Conservation (phyloP, 2,329 filamentous ascomycete genomes). For the Fusarium siculi region DNA sequence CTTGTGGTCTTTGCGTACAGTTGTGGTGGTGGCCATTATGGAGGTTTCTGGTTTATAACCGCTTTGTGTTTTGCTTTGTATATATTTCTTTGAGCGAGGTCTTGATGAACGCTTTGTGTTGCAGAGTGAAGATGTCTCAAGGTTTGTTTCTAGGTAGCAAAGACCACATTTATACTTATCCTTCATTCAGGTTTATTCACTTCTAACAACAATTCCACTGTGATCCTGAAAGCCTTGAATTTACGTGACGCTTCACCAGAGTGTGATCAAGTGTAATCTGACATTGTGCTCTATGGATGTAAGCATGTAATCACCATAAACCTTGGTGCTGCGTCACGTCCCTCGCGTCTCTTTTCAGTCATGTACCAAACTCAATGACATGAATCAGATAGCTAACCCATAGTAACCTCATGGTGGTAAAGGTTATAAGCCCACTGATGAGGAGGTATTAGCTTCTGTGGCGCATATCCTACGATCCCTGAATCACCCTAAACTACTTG, state of each 20-base stretch:
- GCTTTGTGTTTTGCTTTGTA: accelerated
- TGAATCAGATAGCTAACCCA: neutral
- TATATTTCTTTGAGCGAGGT: accelerated
- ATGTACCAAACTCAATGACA: accelerated
- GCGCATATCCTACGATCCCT: neutral
- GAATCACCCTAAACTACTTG: neutral
- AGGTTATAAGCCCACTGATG: accelerated
- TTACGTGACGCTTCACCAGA: neutral
- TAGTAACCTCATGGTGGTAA: no score
- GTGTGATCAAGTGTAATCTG: neutral
- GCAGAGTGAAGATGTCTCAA: accelerated
- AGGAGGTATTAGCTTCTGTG: accelerated
- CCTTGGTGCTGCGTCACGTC: neutral
- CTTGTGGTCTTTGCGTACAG: conserved; percentile 3
- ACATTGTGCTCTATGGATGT: neutral
- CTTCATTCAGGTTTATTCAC: neutral
- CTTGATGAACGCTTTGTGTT: accelerated
- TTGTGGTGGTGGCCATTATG: neutral
- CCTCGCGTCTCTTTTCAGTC: accelerated
- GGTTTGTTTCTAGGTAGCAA: accelerated
- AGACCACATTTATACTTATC: accelerated
- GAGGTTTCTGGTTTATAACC: accelerated
- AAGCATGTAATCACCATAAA: neutral
- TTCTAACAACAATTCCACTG: accelerated
- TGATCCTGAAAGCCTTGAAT: accelerated